Conservation (phyloP, 495 filamentous ascomycete genomes). For the Penicillium taxi region DNA sequence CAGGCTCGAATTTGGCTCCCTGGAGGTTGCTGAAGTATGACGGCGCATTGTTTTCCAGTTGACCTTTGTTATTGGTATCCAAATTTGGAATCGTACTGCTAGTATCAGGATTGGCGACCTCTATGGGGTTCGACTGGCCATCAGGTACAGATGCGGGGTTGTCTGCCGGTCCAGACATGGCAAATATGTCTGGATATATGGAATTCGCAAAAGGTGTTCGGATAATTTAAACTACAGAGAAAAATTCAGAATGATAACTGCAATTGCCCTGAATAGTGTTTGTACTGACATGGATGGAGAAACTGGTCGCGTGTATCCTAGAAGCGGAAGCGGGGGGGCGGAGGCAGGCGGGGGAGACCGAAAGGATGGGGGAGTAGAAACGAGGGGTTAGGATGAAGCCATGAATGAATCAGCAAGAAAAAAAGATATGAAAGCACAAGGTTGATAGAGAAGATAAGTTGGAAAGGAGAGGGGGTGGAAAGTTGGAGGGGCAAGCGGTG, state of each 20-base stretch:
- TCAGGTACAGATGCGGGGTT: slow-evolving; percentile 24
- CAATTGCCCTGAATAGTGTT: slow-evolving; percentile 8
- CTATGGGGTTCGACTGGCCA: slow-evolving; percentile 28
- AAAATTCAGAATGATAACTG: too few relatives aligned
- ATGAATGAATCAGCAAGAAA: too few relatives aligned
- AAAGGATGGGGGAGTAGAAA: neutral
- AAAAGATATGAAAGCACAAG: neutral
- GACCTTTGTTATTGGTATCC: slow-evolving; percentile 16
- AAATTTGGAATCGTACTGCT: slow-evolving; percentile 21
- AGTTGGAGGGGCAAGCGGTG: slow-evolving; percentile 23
- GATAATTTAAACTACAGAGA: too few relatives aligned
- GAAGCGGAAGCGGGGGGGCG: neutral
- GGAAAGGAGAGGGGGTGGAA: slow-evolving; percentile 8
- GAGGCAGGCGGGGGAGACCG: slow-evolving; percentile 5
- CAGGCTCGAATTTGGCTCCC: slow-evolving; percentile 17
- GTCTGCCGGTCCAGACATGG: slow-evolving; percentile 31
- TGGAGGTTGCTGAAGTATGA: slow-evolving; percentile 28
- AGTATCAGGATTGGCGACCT: slow-evolving; percentile 26
- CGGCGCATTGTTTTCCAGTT: slow-evolving; percentile 13
- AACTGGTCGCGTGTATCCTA: too few relatives aligned
- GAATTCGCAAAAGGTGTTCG: too few relatives aligned
- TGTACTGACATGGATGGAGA: too few relatives aligned
- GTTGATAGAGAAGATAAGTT: slow-evolving; percentile 1
- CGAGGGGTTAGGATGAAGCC: too few relatives aligned
- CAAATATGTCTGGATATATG: too few relatives aligned